Conservation (phyloP, 1,284 basidiomycete species). For the Ustilago shanxiensis region DNA sequence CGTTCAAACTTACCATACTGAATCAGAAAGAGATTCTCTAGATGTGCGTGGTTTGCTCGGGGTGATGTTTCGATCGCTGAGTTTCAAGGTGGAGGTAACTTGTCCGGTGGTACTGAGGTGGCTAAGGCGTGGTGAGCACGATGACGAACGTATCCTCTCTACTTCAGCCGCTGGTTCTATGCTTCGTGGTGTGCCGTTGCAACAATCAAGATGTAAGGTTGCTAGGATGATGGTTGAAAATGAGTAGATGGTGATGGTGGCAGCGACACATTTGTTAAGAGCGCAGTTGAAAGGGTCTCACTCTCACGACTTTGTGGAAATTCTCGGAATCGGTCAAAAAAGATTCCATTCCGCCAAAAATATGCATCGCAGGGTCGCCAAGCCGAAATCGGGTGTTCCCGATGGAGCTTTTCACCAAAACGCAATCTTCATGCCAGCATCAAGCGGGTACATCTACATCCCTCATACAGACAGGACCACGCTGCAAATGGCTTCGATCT, state of each 20-base stretch:
- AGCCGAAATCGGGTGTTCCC: neutral
- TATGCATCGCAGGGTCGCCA: neutral
- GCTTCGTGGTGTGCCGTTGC: neutral
- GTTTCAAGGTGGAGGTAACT: constrained; percentile 27
- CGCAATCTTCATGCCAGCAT: no score
- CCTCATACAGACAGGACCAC: neutral
- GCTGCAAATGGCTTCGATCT: neutral
- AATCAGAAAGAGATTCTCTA: neutral
- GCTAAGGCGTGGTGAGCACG: no score
- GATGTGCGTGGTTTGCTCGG: neutral
- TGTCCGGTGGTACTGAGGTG: neutral
- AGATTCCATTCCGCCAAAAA: constrained; percentile 16
- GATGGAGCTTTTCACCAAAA: neutral
- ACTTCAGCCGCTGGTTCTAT: neutral
- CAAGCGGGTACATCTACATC: neutral
- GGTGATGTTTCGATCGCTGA: neutral
- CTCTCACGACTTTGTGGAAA: constrained; percentile 27
- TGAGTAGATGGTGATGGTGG: constrained; percentile 12
- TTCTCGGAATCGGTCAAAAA: constrained; percentile 43
- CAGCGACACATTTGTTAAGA: constrained; percentile 14
- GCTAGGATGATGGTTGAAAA: constrained; percentile 9
- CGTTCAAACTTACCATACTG: constrained; percentile 34
- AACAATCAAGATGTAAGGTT: neutral
- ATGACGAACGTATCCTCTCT: neutral
- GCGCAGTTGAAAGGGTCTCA: constrained; percentile 36